Evolutionary conservation across 1,284 basidiomycete species (phyloP), one percentile per base, ranked within the genome.

Genomic region (Bondarzewia mesenterica): DNA sequence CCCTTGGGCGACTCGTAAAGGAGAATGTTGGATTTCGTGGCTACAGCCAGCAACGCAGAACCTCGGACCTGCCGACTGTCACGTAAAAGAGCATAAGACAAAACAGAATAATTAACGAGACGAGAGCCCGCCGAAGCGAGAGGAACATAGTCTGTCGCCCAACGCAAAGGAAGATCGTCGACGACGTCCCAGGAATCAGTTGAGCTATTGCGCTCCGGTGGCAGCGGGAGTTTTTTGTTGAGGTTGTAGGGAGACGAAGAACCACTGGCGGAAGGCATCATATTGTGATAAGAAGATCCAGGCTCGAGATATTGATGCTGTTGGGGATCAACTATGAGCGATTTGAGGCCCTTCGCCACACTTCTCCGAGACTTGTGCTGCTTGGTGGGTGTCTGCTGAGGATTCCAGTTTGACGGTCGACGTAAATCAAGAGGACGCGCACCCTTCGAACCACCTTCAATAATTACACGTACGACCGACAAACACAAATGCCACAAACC

Each of bases 141-240:
- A 0, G 85, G 80, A 3, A 87, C 83, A 58, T 78, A 89, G 60
- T 90, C 87, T 0, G 82, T 84, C 15, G 86, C 85, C 87, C 87
- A 90, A 35, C 83, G 75, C 44, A 89, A 55, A 7, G 86, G 83
- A 14, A 86, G 63, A 50, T 89, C 86, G 12, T 89, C 85, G 2
- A 89, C 69, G 15, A 88, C 57, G 60, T 89, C 86, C 86, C 86
- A 89, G 4, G 75, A 73, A 35, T 82, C 80, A 32, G 67, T 63
- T 3, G 73, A 66, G 21, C 66, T 27, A 15, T 26, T 29, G 18
- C 25, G 38, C 20, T 40, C 21, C 16, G 38, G 38, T 15, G 21
- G 38, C 12, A 22, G 53, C 22, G 55, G 38, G 10, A 54, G 57
- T 8, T 40, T 40, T 32, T 32, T 32, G 29, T 32, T n/a, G 29